phyloP scores from a whole-genome alignment of 2,329 filamentous ascomycete species.

The Corynespora cassiicola region DNA sequence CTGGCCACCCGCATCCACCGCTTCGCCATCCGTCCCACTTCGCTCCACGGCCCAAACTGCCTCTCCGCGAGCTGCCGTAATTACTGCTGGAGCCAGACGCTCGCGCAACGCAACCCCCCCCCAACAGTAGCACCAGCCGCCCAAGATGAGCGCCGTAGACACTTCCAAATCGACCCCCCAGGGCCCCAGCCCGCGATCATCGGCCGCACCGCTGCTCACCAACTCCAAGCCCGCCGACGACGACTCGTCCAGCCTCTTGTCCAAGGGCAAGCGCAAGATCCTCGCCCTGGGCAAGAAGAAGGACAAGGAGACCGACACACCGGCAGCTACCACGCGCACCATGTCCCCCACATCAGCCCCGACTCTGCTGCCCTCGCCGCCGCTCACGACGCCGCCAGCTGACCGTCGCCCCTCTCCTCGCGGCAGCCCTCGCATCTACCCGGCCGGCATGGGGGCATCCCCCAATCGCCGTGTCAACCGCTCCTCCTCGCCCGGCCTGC shows the following conservation, averaged over 20 bases:
- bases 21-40: no score
- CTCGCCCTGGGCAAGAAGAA: constrained; percentile 46
- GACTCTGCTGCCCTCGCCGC: constrained; percentile 38
- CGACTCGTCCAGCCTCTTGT: constrained; percentile 26
- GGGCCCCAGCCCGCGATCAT: constrained; percentile 25
- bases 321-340: constrained; percentile 11
- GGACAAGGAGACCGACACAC: constrained; percentile 24
- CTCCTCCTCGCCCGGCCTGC: constrained; percentile 76
- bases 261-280: constrained; percentile 45
- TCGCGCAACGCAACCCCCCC: background rate
- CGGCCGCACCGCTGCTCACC: constrained; percentile 22
- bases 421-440: constrained; percentile 43
- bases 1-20: no score
- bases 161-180: constrained; percentile 14
- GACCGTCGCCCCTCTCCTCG: constrained; percentile 42
- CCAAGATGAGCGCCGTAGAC: constrained; percentile 16
- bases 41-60: no score
- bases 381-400: constrained; percentile 32
- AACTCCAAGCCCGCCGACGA: constrained; percentile 32
- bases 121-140: background rate
- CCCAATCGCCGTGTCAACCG: constrained; percentile 66
- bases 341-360: constrained; percentile 27
- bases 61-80: no score
- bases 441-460: constrained; percentile 56
- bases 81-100: no score